Percentiles rank a stretch among this genome's conserved stretches.
These are phyloP conservation scores for Curvularia spicifera DNA, from an alignment of 2,329 filamentous ascomycete species.

Conservation along the genomic window DNA sequence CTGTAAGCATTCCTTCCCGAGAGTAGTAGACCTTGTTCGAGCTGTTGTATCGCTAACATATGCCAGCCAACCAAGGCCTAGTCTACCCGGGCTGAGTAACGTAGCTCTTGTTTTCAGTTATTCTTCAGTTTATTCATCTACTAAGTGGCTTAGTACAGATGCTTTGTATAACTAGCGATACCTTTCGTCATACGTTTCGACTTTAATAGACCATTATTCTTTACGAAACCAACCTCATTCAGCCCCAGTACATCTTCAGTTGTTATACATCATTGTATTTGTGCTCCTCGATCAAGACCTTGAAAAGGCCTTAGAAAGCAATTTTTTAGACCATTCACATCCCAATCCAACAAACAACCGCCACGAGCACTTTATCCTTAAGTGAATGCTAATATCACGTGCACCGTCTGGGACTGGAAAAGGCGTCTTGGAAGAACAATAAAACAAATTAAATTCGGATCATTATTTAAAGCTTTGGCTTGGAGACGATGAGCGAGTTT, in stretches of 20 bases:
- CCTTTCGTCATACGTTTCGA: background rate
- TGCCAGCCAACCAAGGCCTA: background rate
- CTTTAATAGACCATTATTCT: background rate
- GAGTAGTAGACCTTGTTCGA: background rate
- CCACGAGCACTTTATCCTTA: background rate
- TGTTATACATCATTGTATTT: background rate
- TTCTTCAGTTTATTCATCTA: background rate
- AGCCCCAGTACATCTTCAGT: background rate
- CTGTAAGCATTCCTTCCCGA: background rate
- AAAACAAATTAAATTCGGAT: background rate
- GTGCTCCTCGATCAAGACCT: too few relatives aligned
- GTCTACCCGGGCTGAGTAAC: background rate
- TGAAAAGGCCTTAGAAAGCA: background rate
- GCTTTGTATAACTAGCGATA: background rate
- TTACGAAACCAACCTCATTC: background rate
- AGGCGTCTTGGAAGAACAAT: background rate
- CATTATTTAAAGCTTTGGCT: constrained; percentile 43
- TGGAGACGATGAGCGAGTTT: constrained; percentile 63
- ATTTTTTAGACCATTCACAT: background rate
- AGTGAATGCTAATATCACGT: background rate
- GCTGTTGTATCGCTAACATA: background rate
- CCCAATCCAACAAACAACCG: background rate
- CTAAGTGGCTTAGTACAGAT: background rate
- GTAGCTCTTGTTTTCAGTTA: background rate
- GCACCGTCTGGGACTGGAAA: background rate